phyloP scores from a whole-genome alignment of 164 flowering plant species.

The Liquidambar formosana region DNA sequence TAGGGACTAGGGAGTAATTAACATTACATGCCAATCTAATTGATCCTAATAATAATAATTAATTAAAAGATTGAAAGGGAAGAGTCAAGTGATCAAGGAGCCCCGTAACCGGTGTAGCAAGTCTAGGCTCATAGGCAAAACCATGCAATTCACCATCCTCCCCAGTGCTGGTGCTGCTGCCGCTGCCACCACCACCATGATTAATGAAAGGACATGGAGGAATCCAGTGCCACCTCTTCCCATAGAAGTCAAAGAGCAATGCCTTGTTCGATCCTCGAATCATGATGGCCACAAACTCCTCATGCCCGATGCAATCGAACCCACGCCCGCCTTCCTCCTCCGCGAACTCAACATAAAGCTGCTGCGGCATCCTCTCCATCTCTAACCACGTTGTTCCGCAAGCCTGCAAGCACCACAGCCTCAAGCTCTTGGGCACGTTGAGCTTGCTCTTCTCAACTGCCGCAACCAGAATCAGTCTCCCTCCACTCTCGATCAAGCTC shows the following conservation, averaged over 20 bases:
- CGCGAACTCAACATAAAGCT: constrained; percentile 58
- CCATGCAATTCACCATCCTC: constrained; percentile 49
- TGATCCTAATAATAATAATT: constrained; percentile 1
- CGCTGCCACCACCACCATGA: not conserved
- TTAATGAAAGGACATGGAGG: constrained; percentile 58
- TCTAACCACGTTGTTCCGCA: constrained; percentile 73
- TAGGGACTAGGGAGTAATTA: too few species aligned
- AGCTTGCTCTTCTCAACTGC: constrained; percentile 94
- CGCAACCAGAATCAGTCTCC: constrained; percentile 68
- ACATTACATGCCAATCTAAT: too few species aligned
- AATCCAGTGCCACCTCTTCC: constrained; percentile 81
- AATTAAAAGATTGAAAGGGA: constrained; percentile 40
- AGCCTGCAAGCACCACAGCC: constrained; percentile 71
- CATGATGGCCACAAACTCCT: constrained; percentile 60
- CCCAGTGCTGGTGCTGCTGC: constrained; percentile 5
- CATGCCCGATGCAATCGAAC: constrained; percentile 75
- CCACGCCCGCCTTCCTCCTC: constrained; percentile 64
- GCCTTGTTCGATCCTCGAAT: constrained; percentile 45
- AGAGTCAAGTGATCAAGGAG: constrained; percentile 62
- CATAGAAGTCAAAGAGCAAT: constrained; percentile 56
- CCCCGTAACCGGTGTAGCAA: constrained; percentile 65
- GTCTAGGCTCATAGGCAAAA: constrained; percentile 71
- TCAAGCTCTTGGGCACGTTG: constrained; percentile 75
- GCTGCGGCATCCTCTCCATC: constrained; percentile 87
- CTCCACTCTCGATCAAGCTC: constrained; percentile 67